These are phyloP conservation scores for Cylindrotheca closterium DNA, from an alignment of 108 stramenopile species.

Conservation along the genomic window DNA sequence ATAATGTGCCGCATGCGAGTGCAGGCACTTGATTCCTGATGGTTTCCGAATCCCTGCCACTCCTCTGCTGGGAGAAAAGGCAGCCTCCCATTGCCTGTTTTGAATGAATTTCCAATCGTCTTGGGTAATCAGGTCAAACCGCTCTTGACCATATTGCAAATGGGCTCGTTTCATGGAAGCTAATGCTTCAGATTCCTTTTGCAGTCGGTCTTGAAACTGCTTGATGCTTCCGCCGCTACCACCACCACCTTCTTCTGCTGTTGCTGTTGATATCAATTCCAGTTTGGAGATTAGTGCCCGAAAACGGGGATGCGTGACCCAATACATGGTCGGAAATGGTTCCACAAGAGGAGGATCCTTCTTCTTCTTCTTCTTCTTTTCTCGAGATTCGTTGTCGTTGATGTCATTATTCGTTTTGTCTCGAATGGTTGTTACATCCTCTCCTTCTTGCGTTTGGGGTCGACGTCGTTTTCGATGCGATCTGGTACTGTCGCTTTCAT, in stretches of 20 bases:
- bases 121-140: conserved; percentile 48
- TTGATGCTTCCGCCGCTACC: conserved; percentile 20
- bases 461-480: conserved; percentile 55
- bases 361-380: not conserved
- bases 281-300: conserved; percentile 57
- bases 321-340: conserved; percentile 85
- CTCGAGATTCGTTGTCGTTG: conserved; percentile 1
- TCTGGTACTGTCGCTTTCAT: conserved; percentile 59
- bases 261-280: conserved; percentile 38
- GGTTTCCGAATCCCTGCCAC: conserved; percentile 78
- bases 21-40: conserved; percentile 74
- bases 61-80: conserved; percentile 52
- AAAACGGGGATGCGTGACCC: conserved; percentile 73
- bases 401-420: conserved; percentile 5
- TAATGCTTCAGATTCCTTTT: conserved; percentile 28
- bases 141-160: conserved; percentile 53
- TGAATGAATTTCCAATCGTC: conserved; percentile 40
- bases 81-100: conserved; percentile 20
- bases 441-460: conserved; percentile 33
- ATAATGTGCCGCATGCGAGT: conserved; percentile 84
- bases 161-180: conserved; percentile 76
- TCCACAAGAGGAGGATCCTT: conserved; percentile 44
- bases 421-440: not conserved
- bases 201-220: conserved; percentile 38
- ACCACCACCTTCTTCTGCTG: conserved; percentile 11